Conservation (phyloP, 139 green algal genomes). For the Parachlorella kessleri region DNA sequence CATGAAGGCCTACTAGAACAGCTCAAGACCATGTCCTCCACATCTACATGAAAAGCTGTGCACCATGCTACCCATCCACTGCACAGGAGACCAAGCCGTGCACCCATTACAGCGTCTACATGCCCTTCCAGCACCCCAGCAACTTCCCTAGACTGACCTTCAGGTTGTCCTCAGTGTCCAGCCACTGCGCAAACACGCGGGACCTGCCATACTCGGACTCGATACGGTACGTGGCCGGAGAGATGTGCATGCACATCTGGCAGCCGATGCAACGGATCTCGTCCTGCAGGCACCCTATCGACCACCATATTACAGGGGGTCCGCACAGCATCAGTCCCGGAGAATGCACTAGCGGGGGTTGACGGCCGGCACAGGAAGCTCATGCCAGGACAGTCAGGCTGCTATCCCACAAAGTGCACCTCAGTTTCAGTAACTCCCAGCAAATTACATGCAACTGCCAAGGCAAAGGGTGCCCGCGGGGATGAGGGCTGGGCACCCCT, state of each 20-base stretch:
- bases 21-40: background rate
- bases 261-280: constrained; percentile 89
- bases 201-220: constrained; percentile 73
- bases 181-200: constrained; percentile 83
- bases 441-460: background rate
- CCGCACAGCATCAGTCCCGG: background rate
- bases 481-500: background rate
- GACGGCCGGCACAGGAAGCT: background rate
- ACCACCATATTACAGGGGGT: background rate
- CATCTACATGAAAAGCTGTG: background rate
- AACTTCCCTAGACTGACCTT: constrained; percentile 52
- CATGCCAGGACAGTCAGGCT: background rate
- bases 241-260: constrained; percentile 83
- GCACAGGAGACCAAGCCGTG: background rate
- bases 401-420: background rate
- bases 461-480: background rate
- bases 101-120: background rate
- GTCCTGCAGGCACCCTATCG: constrained; percentile 41
- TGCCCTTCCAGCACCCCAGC: too few relatives aligned
- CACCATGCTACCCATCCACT: background rate
- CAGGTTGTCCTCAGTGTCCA: constrained; percentile 78
- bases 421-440: background rate
- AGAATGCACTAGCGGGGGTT: background rate
- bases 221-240: constrained; percentile 81
- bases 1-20: background rate